Evolutionary conservation across 2,329 filamentous ascomycete species (phyloP).

Genomic region (Cercospora nicotianae): DNA sequence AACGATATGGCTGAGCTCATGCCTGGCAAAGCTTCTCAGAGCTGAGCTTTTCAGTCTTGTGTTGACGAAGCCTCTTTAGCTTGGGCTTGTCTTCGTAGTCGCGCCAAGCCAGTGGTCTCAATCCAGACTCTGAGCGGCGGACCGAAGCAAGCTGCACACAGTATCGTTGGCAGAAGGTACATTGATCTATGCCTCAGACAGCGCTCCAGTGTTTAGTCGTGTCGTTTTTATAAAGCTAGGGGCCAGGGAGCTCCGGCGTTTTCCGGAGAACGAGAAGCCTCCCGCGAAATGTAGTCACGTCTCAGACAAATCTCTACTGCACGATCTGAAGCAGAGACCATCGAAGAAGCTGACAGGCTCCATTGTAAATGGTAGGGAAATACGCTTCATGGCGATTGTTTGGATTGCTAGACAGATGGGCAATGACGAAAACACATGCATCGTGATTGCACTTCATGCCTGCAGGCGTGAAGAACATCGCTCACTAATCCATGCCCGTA

Average conservation of each 20-base stretch:
- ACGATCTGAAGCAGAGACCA: neutral
- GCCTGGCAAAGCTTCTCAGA: conserved; percentile 1
- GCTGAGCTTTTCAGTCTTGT: conserved; percentile 1
- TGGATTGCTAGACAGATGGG: neutral
- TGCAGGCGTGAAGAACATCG: neutral
- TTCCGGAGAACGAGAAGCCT: neutral
- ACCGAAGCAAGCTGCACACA: neutral
- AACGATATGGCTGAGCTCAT: conserved; percentile 2
- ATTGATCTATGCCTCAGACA: neutral
- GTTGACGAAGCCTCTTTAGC: neutral
- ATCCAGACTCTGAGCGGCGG: neutral
- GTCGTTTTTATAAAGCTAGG: neutral
- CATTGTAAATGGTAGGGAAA: neutral
- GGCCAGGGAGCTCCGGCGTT: neutral
- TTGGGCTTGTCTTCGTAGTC: neutral
- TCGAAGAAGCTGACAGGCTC: neutral
- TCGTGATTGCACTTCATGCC: neutral
- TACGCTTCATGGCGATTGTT: neutral
- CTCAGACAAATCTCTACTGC: neutral
- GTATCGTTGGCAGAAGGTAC: neutral
- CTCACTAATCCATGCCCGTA: neutral
- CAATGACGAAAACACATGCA: neutral
- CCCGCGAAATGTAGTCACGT: neutral
- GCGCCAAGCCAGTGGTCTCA: neutral
- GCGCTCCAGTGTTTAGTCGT: neutral